Evolutionary conservation across 345 rosid genomes (phyloP), one percentile per base, ranked within the genome.

Genomic region (Bruguiera parviflora): DNA sequence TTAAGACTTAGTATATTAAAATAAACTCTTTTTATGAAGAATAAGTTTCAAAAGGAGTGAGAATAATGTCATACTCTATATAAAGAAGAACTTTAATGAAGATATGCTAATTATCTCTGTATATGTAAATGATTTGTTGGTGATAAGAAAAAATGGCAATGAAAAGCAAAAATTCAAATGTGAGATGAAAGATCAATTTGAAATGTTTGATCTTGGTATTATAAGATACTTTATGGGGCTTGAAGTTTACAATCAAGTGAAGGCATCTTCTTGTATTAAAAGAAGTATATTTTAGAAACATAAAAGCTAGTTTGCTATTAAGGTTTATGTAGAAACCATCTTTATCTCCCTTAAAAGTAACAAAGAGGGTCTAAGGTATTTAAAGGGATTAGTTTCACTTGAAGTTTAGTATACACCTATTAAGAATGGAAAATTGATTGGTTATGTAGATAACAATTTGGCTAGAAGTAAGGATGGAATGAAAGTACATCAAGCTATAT

Each of bases 131-230:
- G 24, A 3, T 21, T 0, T 55, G 16, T 7, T 55, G 1, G 10
- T 8, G 3, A n/a, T 5, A 5, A 2, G 16, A 6, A n/a, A 0
- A n/a, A 1, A 8, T 7, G 0, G 0, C 1, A 10, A 22, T n/a
- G 3, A 55, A 21, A 5, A 22, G 16, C 0, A n/a, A 5, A 21
- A 55, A 3, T 55, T 55, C 15, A 11, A 21, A 18, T 0, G 3
- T 21, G 5, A 22, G 10, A 55, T 22, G 22, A 6, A 25, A 25
- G 6, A 21, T 3, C 13, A 21, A 21, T 55, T 55, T 24, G 6
- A 22, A 21, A 11, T 22, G 27, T 21, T 13, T 1, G 0, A 53
- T 2, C n/a, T 53, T 9, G 10, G 27, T 7, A 2, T 3, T 7
- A 6, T 53, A 3, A n/a, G 25, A 6, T 53, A 53, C 13, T 53